These are phyloP conservation scores for Carex sylvatica DNA, from an alignment of 202 grass and related monocot genomes.

Conservation along the genomic window DNA sequence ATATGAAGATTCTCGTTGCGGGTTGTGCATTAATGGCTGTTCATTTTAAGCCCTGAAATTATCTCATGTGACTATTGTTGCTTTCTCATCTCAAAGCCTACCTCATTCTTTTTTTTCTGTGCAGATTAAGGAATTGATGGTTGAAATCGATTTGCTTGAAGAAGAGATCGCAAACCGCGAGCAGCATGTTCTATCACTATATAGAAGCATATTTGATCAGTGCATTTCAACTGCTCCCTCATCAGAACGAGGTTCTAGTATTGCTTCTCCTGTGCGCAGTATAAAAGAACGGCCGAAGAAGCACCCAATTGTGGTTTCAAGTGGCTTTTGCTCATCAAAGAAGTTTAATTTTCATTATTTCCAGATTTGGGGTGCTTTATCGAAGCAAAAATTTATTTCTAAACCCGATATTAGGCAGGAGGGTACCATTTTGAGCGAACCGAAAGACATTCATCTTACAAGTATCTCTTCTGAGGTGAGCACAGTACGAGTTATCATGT, in stretches of 20 bases:
- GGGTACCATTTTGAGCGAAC: conserved; percentile 40
- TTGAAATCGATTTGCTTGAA: conserved; percentile 80
- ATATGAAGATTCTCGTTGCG: too few relatives aligned
- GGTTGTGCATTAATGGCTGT: too few relatives aligned
- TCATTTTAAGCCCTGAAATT: too few relatives aligned
- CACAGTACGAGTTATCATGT: conserved; percentile 39
- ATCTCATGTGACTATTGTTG: too few relatives aligned
- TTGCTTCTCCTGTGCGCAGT: conserved; percentile 62
- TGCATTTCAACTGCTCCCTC: conserved; percentile 41
- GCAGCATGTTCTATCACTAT: conserved; percentile 78
- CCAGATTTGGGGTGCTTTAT: conserved; percentile 50
- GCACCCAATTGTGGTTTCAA: conserved; percentile 70
- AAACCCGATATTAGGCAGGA: conserved; percentile 54
- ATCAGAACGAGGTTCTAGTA: conserved; percentile 67
- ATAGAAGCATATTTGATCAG: conserved; percentile 93
- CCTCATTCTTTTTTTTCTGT: not conserved
- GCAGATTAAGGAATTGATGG: conserved; percentile 71
- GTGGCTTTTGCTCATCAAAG: conserved; percentile 86
- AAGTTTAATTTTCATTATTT: conserved; percentile 71
- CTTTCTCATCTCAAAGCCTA: too few relatives aligned
- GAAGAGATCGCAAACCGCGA: conserved; percentile 86
- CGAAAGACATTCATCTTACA: conserved; percentile 31
- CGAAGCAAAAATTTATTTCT: conserved; percentile 42
- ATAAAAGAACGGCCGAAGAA: conserved; percentile 43
- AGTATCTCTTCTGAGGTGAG: conserved; percentile 35